These are phyloP conservation scores for Candida manassasensis DNA, from an alignment of 805 yeast genomes.

Conservation along the genomic window DNA sequence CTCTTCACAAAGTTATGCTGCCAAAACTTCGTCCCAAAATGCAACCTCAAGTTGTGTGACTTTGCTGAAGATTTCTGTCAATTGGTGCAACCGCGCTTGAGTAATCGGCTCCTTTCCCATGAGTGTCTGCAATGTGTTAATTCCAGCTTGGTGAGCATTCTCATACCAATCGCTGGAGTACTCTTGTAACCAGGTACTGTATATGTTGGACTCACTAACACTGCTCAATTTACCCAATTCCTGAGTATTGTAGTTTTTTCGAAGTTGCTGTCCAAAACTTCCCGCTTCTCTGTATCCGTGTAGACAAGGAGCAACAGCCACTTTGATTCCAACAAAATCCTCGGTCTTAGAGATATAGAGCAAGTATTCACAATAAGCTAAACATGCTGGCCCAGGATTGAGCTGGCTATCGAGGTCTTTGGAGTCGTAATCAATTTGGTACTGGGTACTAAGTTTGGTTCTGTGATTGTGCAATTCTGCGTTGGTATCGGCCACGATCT, in stretches of 20 bases:
- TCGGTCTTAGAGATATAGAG: slow-evolving; percentile 46
- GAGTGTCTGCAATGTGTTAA: slow-evolving; percentile 41
- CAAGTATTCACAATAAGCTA: slow-evolving; percentile 58
- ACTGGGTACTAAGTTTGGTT: slow-evolving; percentile 37
- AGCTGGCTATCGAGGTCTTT: slow-evolving; percentile 41
- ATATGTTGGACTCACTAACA: slow-evolving; percentile 24
- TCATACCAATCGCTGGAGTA: slow-evolving; percentile 57
- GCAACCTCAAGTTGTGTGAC: slow-evolving; percentile 58
- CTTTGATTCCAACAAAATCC: slow-evolving; percentile 61
- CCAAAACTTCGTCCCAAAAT: slow-evolving; percentile 59
- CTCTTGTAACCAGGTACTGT: slow-evolving; percentile 55
- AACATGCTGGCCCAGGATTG: slow-evolving; percentile 51
- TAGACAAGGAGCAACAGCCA: slow-evolving; percentile 72
- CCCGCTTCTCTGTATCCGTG: slow-evolving; percentile 68
- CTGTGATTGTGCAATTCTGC: slow-evolving; percentile 55
- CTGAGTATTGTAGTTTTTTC: slow-evolving; percentile 11
- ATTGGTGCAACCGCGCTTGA: slow-evolving; percentile 42
- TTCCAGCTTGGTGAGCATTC: slow-evolving; percentile 50
- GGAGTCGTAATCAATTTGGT: slow-evolving; percentile 37
- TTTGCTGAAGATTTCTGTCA: slow-evolving; percentile 54
- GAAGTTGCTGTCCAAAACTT: slow-evolving; percentile 19
- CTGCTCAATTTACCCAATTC: slow-evolving; percentile 18
- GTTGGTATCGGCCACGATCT: slow-evolving; percentile 47
- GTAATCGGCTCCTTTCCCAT: slow-evolving; percentile 31
- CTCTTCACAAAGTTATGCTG: not conserved